Percentiles rank a stretch among this genome's conserved stretches.
phyloP scores from a whole-genome alignment of 177 flowering plant genomes.

The Vitis hybrid region DNA sequence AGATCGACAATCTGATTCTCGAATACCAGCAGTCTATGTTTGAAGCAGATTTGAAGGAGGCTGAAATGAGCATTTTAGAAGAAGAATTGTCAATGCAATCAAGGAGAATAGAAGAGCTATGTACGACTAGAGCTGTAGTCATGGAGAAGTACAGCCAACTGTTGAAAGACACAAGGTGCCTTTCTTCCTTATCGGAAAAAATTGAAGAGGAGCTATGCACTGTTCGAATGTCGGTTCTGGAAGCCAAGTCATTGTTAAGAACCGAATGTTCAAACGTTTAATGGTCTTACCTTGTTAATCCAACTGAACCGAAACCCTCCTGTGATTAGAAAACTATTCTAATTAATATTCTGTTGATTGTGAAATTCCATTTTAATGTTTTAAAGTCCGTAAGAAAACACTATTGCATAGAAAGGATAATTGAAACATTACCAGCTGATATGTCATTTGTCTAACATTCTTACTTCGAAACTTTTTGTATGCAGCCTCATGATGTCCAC shows the following conservation, averaged over 20 bases:
- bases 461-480: too few relatives aligned
- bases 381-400: too few relatives aligned
- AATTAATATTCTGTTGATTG: too few relatives aligned
- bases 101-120: slow-evolving; percentile 34
- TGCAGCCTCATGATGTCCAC: too few relatives aligned
- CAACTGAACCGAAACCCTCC: too few relatives aligned
- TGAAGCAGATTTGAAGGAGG: slow-evolving; percentile 46
- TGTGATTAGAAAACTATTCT: too few relatives aligned
- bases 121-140: slow-evolving; percentile 22
- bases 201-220: slow-evolving; percentile 47
- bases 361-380: too few relatives aligned
- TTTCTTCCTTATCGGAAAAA: slow-evolving; percentile 36
- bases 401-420: too few relatives aligned
- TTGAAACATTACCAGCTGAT: too few relatives aligned
- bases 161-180: slow-evolving; percentile 25
- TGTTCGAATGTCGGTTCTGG: slow-evolving; percentile 30
- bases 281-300: too few relatives aligned
- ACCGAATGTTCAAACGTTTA: background rate
- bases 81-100: slow-evolving; percentile 43
- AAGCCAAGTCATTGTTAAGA: slow-evolving; percentile 43
- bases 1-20: slow-evolving; percentile 47
- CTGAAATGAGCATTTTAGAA: slow-evolving; percentile 48
- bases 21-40: slow-evolving; percentile 56
- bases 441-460: too few relatives aligned
- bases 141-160: slow-evolving; percentile 31